phyloP scores from a whole-genome alignment of 805 yeast species.

The Peterozyma toletana region DNA sequence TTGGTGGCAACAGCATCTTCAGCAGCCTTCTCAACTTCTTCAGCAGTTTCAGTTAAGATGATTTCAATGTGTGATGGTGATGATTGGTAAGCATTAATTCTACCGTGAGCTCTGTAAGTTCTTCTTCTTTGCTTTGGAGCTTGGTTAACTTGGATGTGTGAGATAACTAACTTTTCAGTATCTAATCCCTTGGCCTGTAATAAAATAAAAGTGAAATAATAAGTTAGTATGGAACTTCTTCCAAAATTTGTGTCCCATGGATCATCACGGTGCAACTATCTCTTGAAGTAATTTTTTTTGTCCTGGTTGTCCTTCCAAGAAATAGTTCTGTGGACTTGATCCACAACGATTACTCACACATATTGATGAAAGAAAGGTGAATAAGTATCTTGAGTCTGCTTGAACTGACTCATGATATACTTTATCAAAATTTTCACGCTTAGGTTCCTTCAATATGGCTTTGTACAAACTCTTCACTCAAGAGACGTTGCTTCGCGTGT shows the following conservation, averaged over 20 bases:
- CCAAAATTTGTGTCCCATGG: conserved; percentile 1
- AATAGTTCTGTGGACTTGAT: no score
- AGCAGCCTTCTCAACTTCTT: conserved; percentile 86
- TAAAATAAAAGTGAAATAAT: conserved; percentile 1
- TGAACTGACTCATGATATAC: no score
- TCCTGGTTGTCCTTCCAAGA: no score
- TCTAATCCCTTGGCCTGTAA: conserved; percentile 89
- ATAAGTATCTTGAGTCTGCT: no score
- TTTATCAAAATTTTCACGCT: no score
- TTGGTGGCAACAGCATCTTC: conserved; percentile 31
- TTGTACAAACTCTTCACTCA: no score
- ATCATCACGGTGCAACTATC: background rate
- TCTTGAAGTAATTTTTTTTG: background rate
- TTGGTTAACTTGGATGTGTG: conserved; percentile 99
- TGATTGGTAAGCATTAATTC: conserved; percentile 98
- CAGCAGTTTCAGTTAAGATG: conserved; percentile 91
- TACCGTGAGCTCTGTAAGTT: conserved; percentile 99
- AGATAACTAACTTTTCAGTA: conserved; percentile 84
- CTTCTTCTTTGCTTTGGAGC: conserved; percentile 99
- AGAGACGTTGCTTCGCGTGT: no score
- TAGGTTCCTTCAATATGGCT: no score
- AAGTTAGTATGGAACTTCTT: conserved; percentile 2
- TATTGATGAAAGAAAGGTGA: no score
- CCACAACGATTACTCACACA: no score
- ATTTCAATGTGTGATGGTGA: conserved; percentile 99